Evolutionary conservation across 495 filamentous ascomycete genomes (phyloP).

Genomic region (Podospora anserina): DNA sequence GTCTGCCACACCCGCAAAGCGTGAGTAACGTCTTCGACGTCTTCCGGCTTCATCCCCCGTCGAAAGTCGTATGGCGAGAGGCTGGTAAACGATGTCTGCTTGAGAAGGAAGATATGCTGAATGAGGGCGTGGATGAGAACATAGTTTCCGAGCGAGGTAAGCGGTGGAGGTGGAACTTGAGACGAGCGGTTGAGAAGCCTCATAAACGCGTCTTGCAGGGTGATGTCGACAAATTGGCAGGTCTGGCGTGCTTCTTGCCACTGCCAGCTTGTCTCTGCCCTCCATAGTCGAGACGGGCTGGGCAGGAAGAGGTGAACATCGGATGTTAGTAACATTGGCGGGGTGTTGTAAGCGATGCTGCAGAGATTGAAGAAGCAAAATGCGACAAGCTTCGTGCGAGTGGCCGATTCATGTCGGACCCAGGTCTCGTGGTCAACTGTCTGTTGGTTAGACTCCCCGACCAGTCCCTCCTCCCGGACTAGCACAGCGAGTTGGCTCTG

Average conservation of each 20-base stretch:
- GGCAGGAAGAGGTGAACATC: constrained; percentile 62
- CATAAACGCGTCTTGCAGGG: constrained; percentile 50
- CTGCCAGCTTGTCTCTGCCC: constrained; percentile 48
- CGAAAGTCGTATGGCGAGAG: constrained; percentile 44
- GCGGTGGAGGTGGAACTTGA: constrained; percentile 49
- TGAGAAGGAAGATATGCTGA: constrained; percentile 65
- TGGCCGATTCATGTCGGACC: constrained; percentile 51
- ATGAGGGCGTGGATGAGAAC: constrained; percentile 65
- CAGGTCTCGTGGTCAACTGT: constrained; percentile 56
- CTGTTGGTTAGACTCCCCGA: constrained; percentile 39
- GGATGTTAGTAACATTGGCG: constrained; percentile 57
- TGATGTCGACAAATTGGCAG: constrained; percentile 42
- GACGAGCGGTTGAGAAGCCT: constrained; percentile 45
- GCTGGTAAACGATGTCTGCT: constrained; percentile 52
- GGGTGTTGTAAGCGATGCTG: constrained; percentile 56
- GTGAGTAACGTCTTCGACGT: constrained; percentile 56
- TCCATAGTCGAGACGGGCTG: constrained; percentile 51
- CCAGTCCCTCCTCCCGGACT: constrained; percentile 53
- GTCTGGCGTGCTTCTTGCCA: constrained; percentile 50
- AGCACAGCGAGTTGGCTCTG: constrained; percentile 54
- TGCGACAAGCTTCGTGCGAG: constrained; percentile 55
- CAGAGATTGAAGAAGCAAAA: constrained; percentile 60
- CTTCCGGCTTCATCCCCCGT: constrained; percentile 49
- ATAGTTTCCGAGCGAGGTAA: constrained; percentile 63
- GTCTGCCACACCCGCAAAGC: constrained; percentile 62